Evolutionary conservation across 73 alveolate genomes (phyloP).

Genomic region (Paramecium biaurelia): DNA sequence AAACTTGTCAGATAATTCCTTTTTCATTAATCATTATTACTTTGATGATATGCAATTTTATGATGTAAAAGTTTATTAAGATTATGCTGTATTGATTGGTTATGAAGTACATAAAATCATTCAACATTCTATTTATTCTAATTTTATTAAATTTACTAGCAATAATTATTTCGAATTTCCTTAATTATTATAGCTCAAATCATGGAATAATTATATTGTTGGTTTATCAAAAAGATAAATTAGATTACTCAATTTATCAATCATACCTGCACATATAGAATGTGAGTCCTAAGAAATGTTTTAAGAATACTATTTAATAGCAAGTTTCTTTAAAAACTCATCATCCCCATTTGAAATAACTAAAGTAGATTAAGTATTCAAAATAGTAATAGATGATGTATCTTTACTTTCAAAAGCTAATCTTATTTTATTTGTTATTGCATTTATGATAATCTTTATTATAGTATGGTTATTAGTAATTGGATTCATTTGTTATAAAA

Average conservation of each 20-base stretch:
- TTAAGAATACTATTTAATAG: background rate
- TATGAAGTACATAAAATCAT: conserved; percentile 20
- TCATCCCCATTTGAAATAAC: background rate
- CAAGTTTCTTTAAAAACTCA: background rate
- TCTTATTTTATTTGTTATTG: background rate
- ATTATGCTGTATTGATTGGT: conserved; percentile 20
- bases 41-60: background rate
- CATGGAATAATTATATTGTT: background rate
- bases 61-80: background rate
- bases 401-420: background rate
- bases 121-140: background rate
- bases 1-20: background rate
- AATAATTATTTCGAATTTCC: background rate
- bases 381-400: background rate
- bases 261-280: background rate
- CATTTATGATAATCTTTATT: background rate
- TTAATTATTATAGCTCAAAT: background rate
- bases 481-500: background rate
- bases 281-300: background rate
- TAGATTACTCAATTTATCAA: background rate
- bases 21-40: background rate
- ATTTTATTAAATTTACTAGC: background rate
- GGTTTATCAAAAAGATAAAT: background rate
- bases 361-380: background rate
- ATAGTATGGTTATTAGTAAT: background rate